phyloP scores from a whole-genome alignment of 1,139 yeast genomes.

The Candida freyschussii region DNA sequence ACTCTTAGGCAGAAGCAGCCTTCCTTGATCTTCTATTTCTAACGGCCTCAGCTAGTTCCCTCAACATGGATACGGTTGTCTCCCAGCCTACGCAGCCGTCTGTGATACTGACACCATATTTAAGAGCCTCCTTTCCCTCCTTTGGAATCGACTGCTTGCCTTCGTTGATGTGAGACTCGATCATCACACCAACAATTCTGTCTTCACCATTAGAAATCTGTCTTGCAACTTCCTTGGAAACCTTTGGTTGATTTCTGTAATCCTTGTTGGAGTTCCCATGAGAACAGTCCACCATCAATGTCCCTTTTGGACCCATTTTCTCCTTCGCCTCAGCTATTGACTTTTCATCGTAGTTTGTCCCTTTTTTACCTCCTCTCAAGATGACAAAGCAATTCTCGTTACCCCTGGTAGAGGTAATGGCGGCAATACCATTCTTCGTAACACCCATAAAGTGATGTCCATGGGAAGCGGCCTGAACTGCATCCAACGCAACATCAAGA shows the following conservation, averaged over 20 bases:
- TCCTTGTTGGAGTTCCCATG: slow-evolving; percentile 96
- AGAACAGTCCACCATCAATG: slow-evolving; percentile 92
- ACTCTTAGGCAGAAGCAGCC: no score
- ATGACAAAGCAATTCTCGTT: slow-evolving; percentile 86
- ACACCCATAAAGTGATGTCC: slow-evolving; percentile 97
- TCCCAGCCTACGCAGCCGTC: slow-evolving; percentile 97
- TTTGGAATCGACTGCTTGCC: slow-evolving; percentile 86
- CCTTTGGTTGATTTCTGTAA: slow-evolving; percentile 91
- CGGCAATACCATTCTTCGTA: slow-evolving; percentile 94
- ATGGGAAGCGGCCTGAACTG: slow-evolving; percentile 85
- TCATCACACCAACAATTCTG: slow-evolving; percentile 87
- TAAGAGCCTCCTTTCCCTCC: slow-evolving; percentile 67
- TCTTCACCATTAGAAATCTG: slow-evolving; percentile 81
- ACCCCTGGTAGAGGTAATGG: slow-evolving; percentile 94
- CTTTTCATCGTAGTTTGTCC: slow-evolving; percentile 84
- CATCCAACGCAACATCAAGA: slow-evolving; percentile 88
- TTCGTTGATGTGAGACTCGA: slow-evolving; percentile 87
- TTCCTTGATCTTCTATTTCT: slow-evolving; percentile 58
- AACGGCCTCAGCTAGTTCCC: slow-evolving; percentile 76
- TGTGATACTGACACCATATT: slow-evolving; percentile 94
- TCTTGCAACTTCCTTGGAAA: slow-evolving; percentile 69
- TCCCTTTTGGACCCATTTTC: slow-evolving; percentile 44
- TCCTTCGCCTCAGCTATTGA: slow-evolving; percentile 74
- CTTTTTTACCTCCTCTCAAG: slow-evolving; percentile 91
- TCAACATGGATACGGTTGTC: slow-evolving; percentile 75